Evolutionary conservation across 495 filamentous ascomycete genomes (phyloP), one percentile per base, ranked within the genome.

Genomic region (Annulohypoxylon nitens): DNA sequence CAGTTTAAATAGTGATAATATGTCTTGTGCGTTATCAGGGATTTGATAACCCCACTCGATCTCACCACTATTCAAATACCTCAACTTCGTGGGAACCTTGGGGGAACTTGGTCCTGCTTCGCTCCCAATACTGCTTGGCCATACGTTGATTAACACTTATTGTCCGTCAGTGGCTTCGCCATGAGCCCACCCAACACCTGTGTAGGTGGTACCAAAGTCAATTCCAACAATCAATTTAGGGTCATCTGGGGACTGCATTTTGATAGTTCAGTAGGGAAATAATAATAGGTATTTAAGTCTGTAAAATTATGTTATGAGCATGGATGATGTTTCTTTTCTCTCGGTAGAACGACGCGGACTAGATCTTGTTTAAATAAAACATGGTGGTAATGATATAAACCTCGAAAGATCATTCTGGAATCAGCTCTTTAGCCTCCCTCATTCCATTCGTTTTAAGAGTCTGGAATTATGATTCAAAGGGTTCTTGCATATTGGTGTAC

Each of bases 31-130:
- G 3, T 33, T 10, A 14, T 33, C 4, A 26, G 50, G 9, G 9
- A 54, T 33, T 11, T 54, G 50, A 33, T 14, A 54, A 23, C 50
- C 50, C 50, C 50, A 54, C 9, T 54, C 50, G 11, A 54, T n/a
- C 9, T 54, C 20, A 8, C 23, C 10, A 23, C n/a, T 14, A 8
- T 54, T 11, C 4, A 33, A 33, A n/a, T 54, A 54, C 9, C 50
- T 23, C 20, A 54, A 12, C 11, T 1, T 11, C 11, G 50, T 33
- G 6, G 50, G 50, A 3, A 54, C 50, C 33, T 54, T 54, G 18
- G 9, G 25, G 1, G 14, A 45, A 41, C 0, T 0, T 2, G 12
- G 0, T 10, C 18, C 20, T 54, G 11, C 50, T 33, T 54, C 9
- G 25, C 25, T 33, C 11, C n/a, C 25, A n/a, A 9, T 2, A 54